These are phyloP conservation scores for Waitea zeae DNA, from an alignment of 1,284 basidiomycete genomes.

Conservation along the genomic window DNA sequence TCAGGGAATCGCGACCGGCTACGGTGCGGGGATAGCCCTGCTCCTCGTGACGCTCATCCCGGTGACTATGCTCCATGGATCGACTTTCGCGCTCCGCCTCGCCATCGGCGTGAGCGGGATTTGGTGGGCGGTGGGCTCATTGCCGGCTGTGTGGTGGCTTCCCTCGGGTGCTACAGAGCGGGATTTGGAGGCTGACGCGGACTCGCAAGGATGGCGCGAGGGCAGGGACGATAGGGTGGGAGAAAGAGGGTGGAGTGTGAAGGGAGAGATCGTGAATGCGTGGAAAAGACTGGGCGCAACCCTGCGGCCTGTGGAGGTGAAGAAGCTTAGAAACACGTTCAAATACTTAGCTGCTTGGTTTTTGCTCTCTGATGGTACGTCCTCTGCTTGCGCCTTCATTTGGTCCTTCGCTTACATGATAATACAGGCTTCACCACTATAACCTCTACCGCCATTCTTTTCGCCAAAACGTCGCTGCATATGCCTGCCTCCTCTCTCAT, in stretches of 20 bases:
- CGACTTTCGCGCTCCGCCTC: slow-evolving; percentile 57
- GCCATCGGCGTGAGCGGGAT: slow-evolving; percentile 68
- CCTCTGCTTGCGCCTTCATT: neutral
- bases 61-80: slow-evolving; percentile 46
- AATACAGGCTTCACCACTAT: slow-evolving; percentile 64
- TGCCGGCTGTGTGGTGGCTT: slow-evolving; percentile 61
- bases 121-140: slow-evolving; percentile 72
- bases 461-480: slow-evolving; percentile 64
- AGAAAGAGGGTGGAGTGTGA: slow-evolving; percentile 21
- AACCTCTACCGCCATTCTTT: slow-evolving; percentile 68
- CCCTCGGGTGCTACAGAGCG: slow-evolving; percentile 19
- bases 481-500: slow-evolving; percentile 59
- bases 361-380: slow-evolving; percentile 73
- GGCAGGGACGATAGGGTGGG: slow-evolving; percentile 6
- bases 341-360: slow-evolving; percentile 83
- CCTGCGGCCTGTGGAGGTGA: slow-evolving; percentile 53
- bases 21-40: slow-evolving; percentile 56
- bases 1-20: slow-evolving; percentile 71
- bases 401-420: neutral
- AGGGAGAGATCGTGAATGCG: slow-evolving; percentile 35
- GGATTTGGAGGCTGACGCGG: slow-evolving; percentile 6
- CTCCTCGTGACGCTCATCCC: slow-evolving; percentile 59
- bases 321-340: slow-evolving; percentile 68
- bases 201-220: no score
- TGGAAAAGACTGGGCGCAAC: slow-evolving; percentile 55